Evolutionary conservation across 2,329 filamentous ascomycete species (phyloP).

Genomic region (Paecilomyces variotii): DNA sequence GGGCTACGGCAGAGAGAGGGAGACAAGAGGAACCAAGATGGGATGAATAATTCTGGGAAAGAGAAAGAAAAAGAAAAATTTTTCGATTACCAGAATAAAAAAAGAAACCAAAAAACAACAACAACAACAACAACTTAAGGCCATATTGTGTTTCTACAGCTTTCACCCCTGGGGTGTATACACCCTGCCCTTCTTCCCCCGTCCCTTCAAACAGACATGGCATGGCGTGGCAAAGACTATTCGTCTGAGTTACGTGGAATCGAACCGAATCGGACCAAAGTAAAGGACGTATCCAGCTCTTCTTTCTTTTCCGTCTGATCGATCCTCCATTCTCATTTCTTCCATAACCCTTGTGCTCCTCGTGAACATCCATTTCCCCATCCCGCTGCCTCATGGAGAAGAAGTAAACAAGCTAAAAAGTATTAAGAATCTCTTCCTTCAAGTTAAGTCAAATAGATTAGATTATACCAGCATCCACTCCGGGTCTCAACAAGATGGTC

Average conservation of each 20-base stretch:
- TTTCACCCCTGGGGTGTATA: neutral
- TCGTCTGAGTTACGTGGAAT: neutral
- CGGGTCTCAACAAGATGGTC: no score
- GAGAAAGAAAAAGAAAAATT: neutral
- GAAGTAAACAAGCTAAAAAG: slow-evolving; percentile 6
- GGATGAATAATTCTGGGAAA: neutral
- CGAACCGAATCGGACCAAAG: slow-evolving; percentile 8
- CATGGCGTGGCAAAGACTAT: neutral
- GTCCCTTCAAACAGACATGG: neutral
- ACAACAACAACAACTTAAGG: neutral
- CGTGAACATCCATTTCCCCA: no score
- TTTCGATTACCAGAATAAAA: neutral
- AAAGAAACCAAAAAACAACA: neutral
- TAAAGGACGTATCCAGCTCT: slow-evolving; percentile 5
- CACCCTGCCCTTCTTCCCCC: neutral
- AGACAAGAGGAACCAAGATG: neutral
- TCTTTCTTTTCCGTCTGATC: slow-evolving; percentile 3
- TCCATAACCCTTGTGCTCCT: slow-evolving; percentile 4
- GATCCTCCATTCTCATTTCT: slow-evolving; percentile 17
- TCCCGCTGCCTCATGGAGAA: slow-evolving; percentile 1
- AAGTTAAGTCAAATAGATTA: no score
- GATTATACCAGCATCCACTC: no score
- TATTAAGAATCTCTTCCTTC: neutral
- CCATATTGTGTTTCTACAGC: neutral
- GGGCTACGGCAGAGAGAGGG: neutral